phyloP scores from a whole-genome alignment of 441 rosid species.

The Gossypium trilobum region DNA sequence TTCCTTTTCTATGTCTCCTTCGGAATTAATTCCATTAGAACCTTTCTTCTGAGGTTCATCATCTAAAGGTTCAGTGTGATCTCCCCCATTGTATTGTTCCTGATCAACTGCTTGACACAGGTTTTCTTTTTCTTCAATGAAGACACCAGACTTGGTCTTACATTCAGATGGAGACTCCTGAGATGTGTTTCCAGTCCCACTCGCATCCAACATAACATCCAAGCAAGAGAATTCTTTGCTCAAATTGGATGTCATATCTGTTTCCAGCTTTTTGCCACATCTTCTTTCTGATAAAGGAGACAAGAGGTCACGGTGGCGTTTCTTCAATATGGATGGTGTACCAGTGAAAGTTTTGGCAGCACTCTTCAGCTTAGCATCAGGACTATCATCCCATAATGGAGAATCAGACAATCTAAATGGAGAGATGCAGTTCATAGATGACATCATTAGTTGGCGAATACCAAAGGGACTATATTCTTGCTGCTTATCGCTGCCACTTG shows the following conservation, averaged over 20 bases:
- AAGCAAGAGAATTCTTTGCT: slow-evolving; percentile 64
- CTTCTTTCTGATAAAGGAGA: slow-evolving; percentile 88
- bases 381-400: slow-evolving; percentile 61
- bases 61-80: slow-evolving; percentile 17
- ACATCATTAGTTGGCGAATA: slow-evolving; percentile 87
- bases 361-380: slow-evolving; percentile 67
- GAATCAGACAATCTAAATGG: slow-evolving; percentile 93
- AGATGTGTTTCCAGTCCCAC: slow-evolving; percentile 27
- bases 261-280: slow-evolving; percentile 63
- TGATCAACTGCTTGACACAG: slow-evolving; percentile 28
- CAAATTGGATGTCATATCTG: slow-evolving; percentile 49
- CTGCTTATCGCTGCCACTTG: slow-evolving; percentile 60
- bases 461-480: slow-evolving; percentile 98
- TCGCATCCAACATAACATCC: slow-evolving; percentile 63
- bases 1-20: slow-evolving; percentile 22
- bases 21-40: slow-evolving; percentile 21
- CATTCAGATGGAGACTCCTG: slow-evolving; percentile 29
- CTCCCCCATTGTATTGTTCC: slow-evolving; percentile 22
- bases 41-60: slow-evolving; percentile 27
- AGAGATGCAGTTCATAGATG: slow-evolving; percentile 72
- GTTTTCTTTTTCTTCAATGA: slow-evolving; percentile 51
- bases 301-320: slow-evolving; percentile 69
- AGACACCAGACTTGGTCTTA: slow-evolving; percentile 25
- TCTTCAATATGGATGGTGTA: slow-evolving; percentile 82
- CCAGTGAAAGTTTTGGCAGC: slow-evolving; percentile 63